These are phyloP conservation scores for Trichosporon sp. DNA, from an alignment of 1,284 basidiomycete genomes.

Conservation along the genomic window DNA sequence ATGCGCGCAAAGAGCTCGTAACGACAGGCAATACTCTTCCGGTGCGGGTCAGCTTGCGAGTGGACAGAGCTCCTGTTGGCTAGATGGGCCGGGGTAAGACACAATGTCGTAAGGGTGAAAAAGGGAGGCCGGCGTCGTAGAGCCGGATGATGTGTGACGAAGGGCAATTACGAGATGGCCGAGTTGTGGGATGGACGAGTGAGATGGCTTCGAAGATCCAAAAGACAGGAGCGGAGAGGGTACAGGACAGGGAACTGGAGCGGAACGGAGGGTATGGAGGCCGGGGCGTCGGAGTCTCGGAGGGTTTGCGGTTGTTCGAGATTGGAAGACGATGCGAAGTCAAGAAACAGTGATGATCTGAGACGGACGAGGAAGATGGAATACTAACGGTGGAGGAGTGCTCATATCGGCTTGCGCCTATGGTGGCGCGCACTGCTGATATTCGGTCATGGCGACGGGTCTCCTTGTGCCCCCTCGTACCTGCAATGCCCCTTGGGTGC, in stretches of 20 bases:
- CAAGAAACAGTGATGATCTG: no score
- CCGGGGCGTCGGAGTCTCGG: not conserved
- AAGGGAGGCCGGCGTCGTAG: not conserved
- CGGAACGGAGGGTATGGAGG: not conserved
- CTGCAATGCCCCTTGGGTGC: no score
- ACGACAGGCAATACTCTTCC: not conserved
- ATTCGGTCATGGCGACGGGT: not conserved
- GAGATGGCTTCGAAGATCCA: not conserved
- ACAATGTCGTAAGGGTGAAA: not conserved
- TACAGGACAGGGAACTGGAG: not conserved
- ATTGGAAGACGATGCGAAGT: not conserved
- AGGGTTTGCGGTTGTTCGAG: not conserved
- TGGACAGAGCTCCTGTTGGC: not conserved
- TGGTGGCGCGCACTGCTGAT: not conserved
- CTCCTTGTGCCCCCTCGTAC: no score
- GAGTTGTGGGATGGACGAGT: not conserved
- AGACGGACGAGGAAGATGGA: not conserved
- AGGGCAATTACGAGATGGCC: not conserved
- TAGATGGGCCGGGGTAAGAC: not conserved
- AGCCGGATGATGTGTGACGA: not conserved
- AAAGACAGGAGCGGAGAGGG: not conserved
- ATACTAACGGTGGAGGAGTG: not conserved
- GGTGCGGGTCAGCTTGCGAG: not conserved
- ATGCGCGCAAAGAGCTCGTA: not conserved
- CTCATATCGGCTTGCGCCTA: not conserved